These are phyloP conservation scores for Geranomyces variabilis DNA, from an alignment of 192 early-diverging fungal species.

Conservation along the genomic window DNA sequence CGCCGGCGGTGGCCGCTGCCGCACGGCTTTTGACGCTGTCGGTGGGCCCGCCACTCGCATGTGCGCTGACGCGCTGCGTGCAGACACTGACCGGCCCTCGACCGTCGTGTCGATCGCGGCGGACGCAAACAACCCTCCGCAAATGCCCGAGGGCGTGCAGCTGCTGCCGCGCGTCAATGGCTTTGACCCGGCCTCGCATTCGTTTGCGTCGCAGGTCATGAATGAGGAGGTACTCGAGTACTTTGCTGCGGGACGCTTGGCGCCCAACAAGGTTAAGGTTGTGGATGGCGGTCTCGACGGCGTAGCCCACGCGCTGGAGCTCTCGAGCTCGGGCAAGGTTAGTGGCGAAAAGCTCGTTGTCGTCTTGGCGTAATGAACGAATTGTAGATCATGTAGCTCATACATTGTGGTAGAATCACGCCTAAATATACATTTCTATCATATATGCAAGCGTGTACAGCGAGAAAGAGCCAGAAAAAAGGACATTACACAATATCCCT, in stretches of 20 bases:
- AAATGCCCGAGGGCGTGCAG: conserved; percentile 13
- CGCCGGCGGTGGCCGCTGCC: neutral
- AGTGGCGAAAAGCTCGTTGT: conserved; percentile 34
- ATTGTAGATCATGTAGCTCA: no score
- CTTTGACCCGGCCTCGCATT: neutral
- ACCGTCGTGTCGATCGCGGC: conserved; percentile 14
- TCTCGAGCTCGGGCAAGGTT: conserved; percentile 11
- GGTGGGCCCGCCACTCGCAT: conserved; percentile 6
- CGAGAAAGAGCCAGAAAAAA: no score
- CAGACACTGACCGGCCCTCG: neutral
- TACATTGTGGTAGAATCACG: no score
- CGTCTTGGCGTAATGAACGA: neutral
- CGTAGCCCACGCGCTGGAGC: conserved; percentile 27
- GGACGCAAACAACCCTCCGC: neutral
- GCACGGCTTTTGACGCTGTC: conserved; percentile 8
- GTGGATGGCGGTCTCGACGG: conserved; percentile 30
- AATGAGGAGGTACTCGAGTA: conserved; percentile 23
- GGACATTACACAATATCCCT: no score
- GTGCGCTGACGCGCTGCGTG: neutral
- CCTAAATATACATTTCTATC: no score
- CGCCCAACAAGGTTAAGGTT: conserved; percentile 28
- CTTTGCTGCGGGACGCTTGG: conserved; percentile 26
- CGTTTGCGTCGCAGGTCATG: conserved; percentile 16
- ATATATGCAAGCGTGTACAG: no score
- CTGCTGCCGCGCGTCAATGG: neutral